Base-by-base conservation (phyloP, 257 asterid species). In the Jacaranda copaia region DNA sequence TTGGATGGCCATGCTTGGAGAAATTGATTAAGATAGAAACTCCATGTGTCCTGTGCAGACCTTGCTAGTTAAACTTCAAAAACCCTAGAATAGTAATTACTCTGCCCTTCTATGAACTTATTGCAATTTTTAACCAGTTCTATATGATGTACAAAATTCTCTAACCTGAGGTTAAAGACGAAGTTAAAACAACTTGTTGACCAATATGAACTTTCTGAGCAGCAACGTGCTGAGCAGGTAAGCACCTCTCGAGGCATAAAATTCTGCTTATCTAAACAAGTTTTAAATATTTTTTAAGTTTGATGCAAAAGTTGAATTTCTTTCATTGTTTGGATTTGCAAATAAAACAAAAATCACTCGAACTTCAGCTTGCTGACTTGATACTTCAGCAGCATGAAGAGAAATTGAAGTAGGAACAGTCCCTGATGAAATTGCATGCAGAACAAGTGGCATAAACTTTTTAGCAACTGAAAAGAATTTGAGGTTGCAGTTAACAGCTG, bases 401-500 rank as follows among this genome's bases (percentile, higher is more conserved):
- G 83, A 93, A 89, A 77, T 46, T 87, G 81, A 81, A 81, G 80
- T 95, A 93, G 82, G 99, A 96, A 80, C 96, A 96, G 77, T 87
- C 91, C 58, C 97, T 88, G 73, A 93, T 96, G 99, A 96, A 93
- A 82, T 15, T 90, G 66, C 91, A 96, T 82, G 89, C 97, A 39
- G 97, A 96, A 80, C 99, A 96, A 83, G 92, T 96, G 51, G 81
- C 98, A 57, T 93, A 91, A 69, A n/a, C n/a, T 87, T 93, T 67
- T 81, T 96, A 77, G 87, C 91, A 51, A 96, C 99, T 32, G 99
- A 96, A 87, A 93, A 93, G 85, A 96, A 89, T 87, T 87, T 96
- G 89, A 89, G 98, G 89, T 78, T 86, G 78, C 99, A 96, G 82
- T 78, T 96, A 82, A 92, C 97, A 59, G 93, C 96, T 52, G 99